Evolutionary conservation across 345 rosid species (phyloP).

Genomic region (Aquilaria malaccensis): DNA sequence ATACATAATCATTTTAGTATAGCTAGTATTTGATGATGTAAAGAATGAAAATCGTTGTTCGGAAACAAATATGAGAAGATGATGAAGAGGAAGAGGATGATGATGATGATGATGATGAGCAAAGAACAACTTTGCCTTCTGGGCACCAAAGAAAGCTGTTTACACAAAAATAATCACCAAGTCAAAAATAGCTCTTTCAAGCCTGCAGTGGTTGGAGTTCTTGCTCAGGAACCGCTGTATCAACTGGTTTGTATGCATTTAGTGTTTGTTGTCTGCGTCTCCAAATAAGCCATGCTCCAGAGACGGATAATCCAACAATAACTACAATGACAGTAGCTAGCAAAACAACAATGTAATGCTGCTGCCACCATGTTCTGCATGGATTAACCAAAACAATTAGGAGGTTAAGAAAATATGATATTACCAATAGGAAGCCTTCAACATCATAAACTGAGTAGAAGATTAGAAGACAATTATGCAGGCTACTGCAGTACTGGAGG

Average conservation of each 20-base stretch:
- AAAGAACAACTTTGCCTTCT: too few relatives aligned
- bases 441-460: too few relatives aligned
- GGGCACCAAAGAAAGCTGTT: conserved; percentile 4
- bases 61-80: too few relatives aligned
- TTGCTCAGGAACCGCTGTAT: conserved; percentile 38
- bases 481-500: too few relatives aligned
- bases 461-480: too few relatives aligned
- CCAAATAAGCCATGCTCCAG: conserved; percentile 40
- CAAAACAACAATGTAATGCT: conserved; percentile 20
- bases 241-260: conserved; percentile 50
- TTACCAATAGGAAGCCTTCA: too few relatives aligned
- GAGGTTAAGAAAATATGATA: background rate
- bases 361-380: conserved; percentile 63
- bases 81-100: too few relatives aligned
- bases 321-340: conserved; percentile 12
- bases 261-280: conserved; percentile 29
- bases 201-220: conserved; percentile 52
- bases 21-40: too few relatives aligned
- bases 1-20: too few relatives aligned
- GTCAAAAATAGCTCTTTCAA: background rate
- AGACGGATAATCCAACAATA: conserved; percentile 27
- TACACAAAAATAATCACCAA: background rate
- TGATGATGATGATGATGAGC: too few relatives aligned
- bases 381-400: background rate
- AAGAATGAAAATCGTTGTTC: too few relatives aligned